These are phyloP conservation scores for Paralagenidium karlingii DNA, from an alignment of 352 stramenopile species.

Conservation along the genomic window DNA sequence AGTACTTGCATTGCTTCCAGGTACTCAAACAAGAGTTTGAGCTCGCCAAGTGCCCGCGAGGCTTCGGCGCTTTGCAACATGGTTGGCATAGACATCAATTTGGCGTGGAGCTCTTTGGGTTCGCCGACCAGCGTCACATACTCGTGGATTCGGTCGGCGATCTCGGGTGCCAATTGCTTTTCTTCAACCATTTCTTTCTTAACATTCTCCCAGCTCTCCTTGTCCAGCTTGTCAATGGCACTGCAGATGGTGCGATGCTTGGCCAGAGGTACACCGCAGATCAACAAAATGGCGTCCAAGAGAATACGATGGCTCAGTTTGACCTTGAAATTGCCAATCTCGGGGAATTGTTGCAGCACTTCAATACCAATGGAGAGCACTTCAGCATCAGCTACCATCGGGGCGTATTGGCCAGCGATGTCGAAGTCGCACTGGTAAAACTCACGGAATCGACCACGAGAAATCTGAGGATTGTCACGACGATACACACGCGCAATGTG, in stretches of 20 bases:
- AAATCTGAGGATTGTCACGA: constrained; percentile 91
- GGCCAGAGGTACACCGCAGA: constrained; percentile 92
- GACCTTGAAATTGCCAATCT: constrained; percentile 89
- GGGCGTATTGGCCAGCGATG: constrained; percentile 90
- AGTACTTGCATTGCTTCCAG: constrained; percentile 95
- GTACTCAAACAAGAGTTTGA: constrained; percentile 95
- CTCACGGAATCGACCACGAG: constrained; percentile 93
- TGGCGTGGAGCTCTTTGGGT: constrained; percentile 76
- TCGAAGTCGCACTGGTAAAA: constrained; percentile 99
- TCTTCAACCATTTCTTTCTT: constrained; percentile 94
- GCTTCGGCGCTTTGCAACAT: constrained; percentile 87
- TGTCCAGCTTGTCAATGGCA: constrained; percentile 99
- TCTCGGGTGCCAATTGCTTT: constrained; percentile 86
- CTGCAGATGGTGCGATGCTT: constrained; percentile 98
- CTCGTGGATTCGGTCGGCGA: constrained; percentile 90
- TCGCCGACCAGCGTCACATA: constrained; percentile 89
- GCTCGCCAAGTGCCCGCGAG: constrained; percentile 82
- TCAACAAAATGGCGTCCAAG: constrained; percentile 95
- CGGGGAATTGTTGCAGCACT: constrained; percentile 74
- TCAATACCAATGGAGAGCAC: constrained; percentile 93
- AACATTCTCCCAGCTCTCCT: constrained; percentile 89
- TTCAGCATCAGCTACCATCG: constrained; percentile 96
- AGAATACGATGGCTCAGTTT: constrained; percentile 97
- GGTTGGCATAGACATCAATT: constrained; percentile 56
- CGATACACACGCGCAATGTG: constrained; percentile 97